Conservation (phyloP, 2,329 filamentous ascomycete genomes). For the Apiospora marii region DNA sequence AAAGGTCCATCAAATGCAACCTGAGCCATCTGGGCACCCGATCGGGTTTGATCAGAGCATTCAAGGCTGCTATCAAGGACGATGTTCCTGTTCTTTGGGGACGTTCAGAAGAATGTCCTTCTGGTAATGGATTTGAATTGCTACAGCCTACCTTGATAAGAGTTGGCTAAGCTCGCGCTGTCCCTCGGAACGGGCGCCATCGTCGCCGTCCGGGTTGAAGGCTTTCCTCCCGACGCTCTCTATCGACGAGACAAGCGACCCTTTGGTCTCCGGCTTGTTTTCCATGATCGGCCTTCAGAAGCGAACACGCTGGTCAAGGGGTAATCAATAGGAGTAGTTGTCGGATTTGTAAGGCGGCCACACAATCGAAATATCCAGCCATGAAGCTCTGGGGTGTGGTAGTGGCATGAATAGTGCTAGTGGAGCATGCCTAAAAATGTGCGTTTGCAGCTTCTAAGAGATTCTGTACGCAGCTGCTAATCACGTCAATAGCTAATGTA, state of each 20-base stretch:
- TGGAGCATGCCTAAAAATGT: background rate
- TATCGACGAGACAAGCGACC: slow-evolving; percentile 45
- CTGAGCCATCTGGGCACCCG: slow-evolving; percentile 68
- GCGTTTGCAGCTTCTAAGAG: background rate
- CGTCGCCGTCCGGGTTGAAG: slow-evolving; percentile 53
- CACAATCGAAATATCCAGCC: background rate
- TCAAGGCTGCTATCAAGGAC: slow-evolving; percentile 66
- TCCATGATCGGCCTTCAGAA: slow-evolving; percentile 28
- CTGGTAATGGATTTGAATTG: slow-evolving; percentile 17
- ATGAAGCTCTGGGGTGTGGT: background rate
- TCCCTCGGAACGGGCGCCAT: slow-evolving; percentile 42
- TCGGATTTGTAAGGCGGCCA: background rate
- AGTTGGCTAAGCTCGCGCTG: slow-evolving; percentile 55
- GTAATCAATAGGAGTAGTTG: background rate
- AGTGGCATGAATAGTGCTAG: background rate
- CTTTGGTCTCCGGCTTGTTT: slow-evolving; percentile 34
- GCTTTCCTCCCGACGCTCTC: slow-evolving; percentile 55
- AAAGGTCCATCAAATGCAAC: slow-evolving; percentile 59
- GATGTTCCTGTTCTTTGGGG: slow-evolving; percentile 53
- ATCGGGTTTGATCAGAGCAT: slow-evolving; percentile 68
- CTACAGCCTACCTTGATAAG: slow-evolving; percentile 54
- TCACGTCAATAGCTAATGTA: background rate
- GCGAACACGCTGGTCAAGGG: background rate
- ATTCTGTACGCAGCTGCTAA: background rate
- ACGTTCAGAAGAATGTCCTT: slow-evolving; percentile 38